Evolutionary conservation across 2,329 filamentous ascomycete genomes (phyloP), one percentile per base, ranked within the genome.

Genomic region (Calonectria henricotiae): DNA sequence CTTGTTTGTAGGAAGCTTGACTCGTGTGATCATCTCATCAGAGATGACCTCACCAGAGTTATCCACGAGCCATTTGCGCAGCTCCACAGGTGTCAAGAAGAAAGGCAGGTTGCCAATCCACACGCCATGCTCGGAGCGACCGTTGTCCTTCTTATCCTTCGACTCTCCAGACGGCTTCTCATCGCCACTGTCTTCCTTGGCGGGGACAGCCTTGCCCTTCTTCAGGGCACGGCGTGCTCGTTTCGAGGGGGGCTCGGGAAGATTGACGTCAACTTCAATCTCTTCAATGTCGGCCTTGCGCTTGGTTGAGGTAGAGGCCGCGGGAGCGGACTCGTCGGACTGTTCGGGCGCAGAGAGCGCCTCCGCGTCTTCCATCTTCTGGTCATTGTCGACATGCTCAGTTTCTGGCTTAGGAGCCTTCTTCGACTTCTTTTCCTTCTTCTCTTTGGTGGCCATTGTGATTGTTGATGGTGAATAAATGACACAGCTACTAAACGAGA

Each of bases 31-130:
- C 71, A 91, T 89, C 60, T 90, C 89, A 66, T 90, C 88, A 35
- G 88, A 84, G 72, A 94, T 90, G 67, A 87, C 85, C 70, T 90
- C 91, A 60, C 91, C 91, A 7, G 91, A 91, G 79, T 91, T 90
- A 43, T 91, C 89, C 39, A 92, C 88, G n/a, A 99, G 85, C 88
- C 97, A 98, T 71, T 88, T 89, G 78, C 92, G 91, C 60, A 99
- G 85, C 72, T 94, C 91, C 13, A 89, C 85, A 69, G 92, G 91
- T 51, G 93, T 96, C 46, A 92, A 86, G 55, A 89, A 90, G 86
- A 96, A 99, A n/a, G 93, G 90, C 72, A 99, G 84, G 83, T 99
- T 99, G 77, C 97, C 96, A 76, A 99, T 94, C 96, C 96, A 99
- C 74, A 99, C 90, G 72, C 95, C 94, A 82, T 94, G 91, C 20